Evolutionary conservation across 768 basidiomycete genomes (phyloP).

Genomic region (Omphalotus guepiniiformis): DNA sequence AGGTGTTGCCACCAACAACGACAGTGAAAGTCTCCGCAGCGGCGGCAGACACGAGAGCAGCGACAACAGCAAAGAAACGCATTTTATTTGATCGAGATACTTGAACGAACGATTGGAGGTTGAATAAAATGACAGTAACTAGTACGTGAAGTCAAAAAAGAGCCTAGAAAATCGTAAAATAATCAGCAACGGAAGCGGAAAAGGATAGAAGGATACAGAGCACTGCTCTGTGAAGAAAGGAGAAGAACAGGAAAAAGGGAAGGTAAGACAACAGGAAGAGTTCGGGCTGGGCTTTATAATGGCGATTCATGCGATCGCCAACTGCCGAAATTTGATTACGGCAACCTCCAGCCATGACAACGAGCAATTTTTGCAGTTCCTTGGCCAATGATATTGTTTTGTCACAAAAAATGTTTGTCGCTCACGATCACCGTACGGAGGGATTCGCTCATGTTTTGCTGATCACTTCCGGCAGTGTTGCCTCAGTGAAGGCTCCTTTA

Average conservation of each 20-base stretch:
- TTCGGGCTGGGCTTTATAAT: no score
- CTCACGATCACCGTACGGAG: constrained; percentile 35
- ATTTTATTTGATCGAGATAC: constrained; percentile 11
- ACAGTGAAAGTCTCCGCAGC: constrained; percentile 28
- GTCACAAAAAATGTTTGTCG: no score
- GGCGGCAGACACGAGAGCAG: constrained; percentile 23
- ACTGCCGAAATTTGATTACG: no score
- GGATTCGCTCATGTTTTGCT: constrained; percentile 67
- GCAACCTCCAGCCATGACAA: no score
- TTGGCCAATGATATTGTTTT: no score
- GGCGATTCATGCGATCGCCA: no score
- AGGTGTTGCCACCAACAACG: constrained; percentile 26
- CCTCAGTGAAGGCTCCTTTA: constrained; percentile 88
- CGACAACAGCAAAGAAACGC: constrained; percentile 17
- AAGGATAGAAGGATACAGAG: constrained; percentile 12
- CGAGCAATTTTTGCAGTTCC: no score
- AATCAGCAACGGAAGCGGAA: constrained; percentile 11
- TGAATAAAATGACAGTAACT: constrained; percentile 14
- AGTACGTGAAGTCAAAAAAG: constrained; percentile 13
- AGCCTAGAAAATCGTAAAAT: constrained; percentile 17
- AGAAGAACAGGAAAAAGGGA: constrained; percentile 11
- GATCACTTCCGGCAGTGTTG: constrained; percentile 92
- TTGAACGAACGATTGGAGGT: constrained; percentile 8
- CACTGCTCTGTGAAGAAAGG: constrained; percentile 26
- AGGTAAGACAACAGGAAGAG: no score